Conservation (phyloP, 768 basidiomycete species). For the Rhodocollybia butyracea region DNA sequence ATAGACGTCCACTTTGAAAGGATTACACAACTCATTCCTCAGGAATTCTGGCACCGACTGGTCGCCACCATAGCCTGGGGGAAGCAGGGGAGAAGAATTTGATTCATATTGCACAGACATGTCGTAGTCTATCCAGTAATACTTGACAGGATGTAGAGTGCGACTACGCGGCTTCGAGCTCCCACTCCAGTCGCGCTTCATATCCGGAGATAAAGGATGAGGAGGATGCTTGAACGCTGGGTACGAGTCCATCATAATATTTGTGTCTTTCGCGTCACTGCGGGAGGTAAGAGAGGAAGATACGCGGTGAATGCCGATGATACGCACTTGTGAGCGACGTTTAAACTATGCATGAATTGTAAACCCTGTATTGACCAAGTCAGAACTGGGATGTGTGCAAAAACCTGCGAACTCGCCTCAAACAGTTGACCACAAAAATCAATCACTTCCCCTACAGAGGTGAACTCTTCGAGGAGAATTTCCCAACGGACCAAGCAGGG, state of each 20-base stretch:
- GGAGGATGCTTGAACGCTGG: not conserved
- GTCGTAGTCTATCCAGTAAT: conserved; percentile 38
- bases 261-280: not conserved
- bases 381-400: not conserved
- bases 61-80: conserved; percentile 37
- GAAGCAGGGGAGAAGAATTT: conserved; percentile 18
- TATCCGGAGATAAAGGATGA: not conserved
- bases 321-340: conserved; percentile 16
- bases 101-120: conserved; percentile 26
- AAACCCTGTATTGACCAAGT: conserved; percentile 12
- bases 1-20: conserved; percentile 43
- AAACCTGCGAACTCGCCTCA: conserved; percentile 17
- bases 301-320: not conserved
- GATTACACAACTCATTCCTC: conserved; percentile 22
- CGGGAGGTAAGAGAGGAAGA: not conserved
- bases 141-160: no score
- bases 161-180: conserved; percentile 18
- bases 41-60: conserved; percentile 36
- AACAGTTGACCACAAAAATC: conserved; percentile 30
- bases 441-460: conserved; percentile 31
- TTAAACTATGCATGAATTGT: conserved; percentile 15
- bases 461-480: conserved; percentile 29
- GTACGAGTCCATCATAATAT: no score
- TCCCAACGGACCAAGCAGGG: conserved; percentile 23
- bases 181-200: not conserved